Percentiles rank a stretch among this genome's conserved stretches.
Evolutionary conservation across 2,329 filamentous ascomycete species (phyloP).

Genomic region (Botryotinia globosa): DNA sequence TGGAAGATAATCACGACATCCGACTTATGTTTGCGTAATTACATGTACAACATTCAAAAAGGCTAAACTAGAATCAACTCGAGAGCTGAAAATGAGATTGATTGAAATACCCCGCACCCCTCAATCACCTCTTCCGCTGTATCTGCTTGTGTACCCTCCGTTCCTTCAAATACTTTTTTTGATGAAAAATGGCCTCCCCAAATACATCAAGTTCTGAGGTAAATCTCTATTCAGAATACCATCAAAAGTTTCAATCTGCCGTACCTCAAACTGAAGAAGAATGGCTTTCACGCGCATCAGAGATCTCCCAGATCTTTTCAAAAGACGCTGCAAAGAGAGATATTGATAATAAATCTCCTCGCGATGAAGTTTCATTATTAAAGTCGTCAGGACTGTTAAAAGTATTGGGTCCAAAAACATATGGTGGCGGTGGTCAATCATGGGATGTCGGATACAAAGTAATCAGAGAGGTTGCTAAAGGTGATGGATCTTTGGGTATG

Average conservation of each 20-base stretch:
- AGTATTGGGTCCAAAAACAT: conserved; percentile 48
- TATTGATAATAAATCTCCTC: conserved; percentile 51
- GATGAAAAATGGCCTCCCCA: neutral
- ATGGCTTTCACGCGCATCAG: conserved; percentile 10
- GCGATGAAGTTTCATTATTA: conserved; percentile 49
- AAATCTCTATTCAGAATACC: neutral
- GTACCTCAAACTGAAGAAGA: conserved; percentile 11
- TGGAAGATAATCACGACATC: neutral
- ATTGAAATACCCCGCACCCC: neutral
- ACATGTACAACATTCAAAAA: neutral
- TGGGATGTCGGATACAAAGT: conserved; percentile 57
- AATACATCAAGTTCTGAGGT: neutral
- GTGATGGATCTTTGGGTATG: conserved; percentile 65
- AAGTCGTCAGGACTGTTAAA: conserved; percentile 52
- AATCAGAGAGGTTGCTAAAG: conserved; percentile 62
- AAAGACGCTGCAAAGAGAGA: conserved; percentile 39
- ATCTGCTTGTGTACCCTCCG: neutral
- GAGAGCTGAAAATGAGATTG: neutral
- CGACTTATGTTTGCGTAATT: neutral
- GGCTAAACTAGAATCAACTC: neutral
- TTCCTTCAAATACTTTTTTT: neutral
- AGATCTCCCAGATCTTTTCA: neutral
- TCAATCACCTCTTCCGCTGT: neutral
- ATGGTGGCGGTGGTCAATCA: conserved; percentile 51
- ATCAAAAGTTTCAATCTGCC: neutral